phyloP scores from a whole-genome alignment of 192 early-diverging fungal genomes.

The Mortierella claussenii region DNA sequence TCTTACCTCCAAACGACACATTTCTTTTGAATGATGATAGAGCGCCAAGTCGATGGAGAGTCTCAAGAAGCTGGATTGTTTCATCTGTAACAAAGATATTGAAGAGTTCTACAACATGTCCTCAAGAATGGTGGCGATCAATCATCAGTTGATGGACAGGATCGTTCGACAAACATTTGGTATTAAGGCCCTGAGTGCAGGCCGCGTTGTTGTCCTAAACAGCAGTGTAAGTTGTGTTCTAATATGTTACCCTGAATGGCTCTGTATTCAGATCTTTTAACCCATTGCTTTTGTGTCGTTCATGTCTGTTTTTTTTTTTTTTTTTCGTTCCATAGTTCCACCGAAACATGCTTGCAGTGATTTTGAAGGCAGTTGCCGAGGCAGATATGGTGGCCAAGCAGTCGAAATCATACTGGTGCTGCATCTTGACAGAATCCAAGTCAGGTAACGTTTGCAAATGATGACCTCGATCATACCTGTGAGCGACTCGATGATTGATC shows the following conservation, averaged over 20 bases:
- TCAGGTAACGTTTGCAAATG: slow-evolving; percentile 6
- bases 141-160: slow-evolving; percentile 65
- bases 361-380: slow-evolving; percentile 62
- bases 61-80: slow-evolving; percentile 76
- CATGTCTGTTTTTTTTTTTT: background rate
- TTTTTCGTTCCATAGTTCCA: slow-evolving; percentile 59
- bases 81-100: slow-evolving; percentile 85
- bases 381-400: slow-evolving; percentile 42
- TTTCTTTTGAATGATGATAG: no score
- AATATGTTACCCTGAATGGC: no score
- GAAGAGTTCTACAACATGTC: slow-evolving; percentile 76
- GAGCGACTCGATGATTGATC: background rate
- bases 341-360: slow-evolving; percentile 72
- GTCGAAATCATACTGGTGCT: slow-evolving; percentile 54
- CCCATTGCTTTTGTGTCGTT: no score
- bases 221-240: slow-evolving; percentile 54
- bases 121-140: slow-evolving; percentile 60
- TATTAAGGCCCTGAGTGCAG: slow-evolving; percentile 71
- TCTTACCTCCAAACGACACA: no score
- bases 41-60: slow-evolving; percentile 69
- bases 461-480: background rate
- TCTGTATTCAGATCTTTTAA: no score
- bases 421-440: slow-evolving; percentile 42
- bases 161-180: slow-evolving; percentile 67
- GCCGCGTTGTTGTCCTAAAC: slow-evolving; percentile 84